A percentile compares a stretch with the other conserved stretches of the same genome.
Evolutionary conservation across 495 filamentous ascomycete genomes (phyloP).

Genomic region (Neurospora sp.): DNA sequence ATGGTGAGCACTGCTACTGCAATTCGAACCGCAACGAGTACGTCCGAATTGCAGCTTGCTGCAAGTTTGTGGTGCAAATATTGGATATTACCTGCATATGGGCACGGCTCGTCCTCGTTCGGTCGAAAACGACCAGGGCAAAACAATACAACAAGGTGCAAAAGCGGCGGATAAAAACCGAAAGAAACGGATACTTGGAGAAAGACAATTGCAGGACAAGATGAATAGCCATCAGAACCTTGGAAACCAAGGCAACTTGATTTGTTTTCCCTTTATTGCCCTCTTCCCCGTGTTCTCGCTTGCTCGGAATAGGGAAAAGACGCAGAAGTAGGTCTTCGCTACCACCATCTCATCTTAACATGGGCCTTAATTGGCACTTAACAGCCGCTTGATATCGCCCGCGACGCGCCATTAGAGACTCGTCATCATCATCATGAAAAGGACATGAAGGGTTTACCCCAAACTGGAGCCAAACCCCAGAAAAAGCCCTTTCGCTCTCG

Average conservation of each 20-base stretch:
- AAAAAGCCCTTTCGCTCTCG: not conserved
- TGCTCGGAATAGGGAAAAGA: not conserved
- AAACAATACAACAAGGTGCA: not conserved
- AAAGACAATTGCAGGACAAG: not conserved
- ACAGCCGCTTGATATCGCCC: slow-evolving; percentile 17
- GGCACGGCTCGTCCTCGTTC: not conserved
- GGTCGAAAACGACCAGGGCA: not conserved
- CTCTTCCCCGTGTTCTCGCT: not conserved
- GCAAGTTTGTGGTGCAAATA: not conserved
- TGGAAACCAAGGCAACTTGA: not conserved
- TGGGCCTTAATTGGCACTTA: not conserved
- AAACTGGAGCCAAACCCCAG: not conserved
- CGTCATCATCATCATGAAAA: not conserved
- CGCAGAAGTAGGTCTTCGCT: not conserved
- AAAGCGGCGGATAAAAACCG: not conserved
- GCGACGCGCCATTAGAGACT: not conserved
- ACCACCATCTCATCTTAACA: not conserved
- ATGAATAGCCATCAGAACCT: not conserved
- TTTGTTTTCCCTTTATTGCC: not conserved
- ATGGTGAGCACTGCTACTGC: not conserved
- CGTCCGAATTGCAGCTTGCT: not conserved
- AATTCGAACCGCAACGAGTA: not conserved
- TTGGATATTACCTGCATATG: not conserved
- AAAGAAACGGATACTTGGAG: not conserved
- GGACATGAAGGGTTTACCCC: not conserved